Base-by-base conservation (phyloP, 2,329 filamentous ascomycete species). In the Pseudodiploospora longispora region DNA sequence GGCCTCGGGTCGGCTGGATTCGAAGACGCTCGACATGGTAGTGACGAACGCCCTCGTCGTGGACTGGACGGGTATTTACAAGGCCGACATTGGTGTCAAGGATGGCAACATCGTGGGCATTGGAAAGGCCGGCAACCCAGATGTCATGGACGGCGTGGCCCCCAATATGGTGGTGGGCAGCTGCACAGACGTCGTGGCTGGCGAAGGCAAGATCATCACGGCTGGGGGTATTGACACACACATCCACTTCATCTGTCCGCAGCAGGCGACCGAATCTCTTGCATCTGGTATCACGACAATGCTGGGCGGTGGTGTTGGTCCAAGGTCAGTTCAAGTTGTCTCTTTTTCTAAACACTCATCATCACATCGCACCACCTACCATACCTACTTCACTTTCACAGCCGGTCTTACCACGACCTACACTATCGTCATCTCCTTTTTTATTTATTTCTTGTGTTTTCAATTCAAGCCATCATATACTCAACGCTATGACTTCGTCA, bases 61-160 rank as follows among this genome's bases (percentile, higher is more conserved):
- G 19, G 91, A 97, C 67, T 94, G 85, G 77, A 84, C 78, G 1
- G 91, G 91, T 39, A 95, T 97, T 58, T 94, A 87, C 73, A 97
- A 97, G 69, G 91, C 90, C 5, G 91, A 97, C 62, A 95, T 97
- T 59, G 91, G 91, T 29, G 82, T 97, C 62, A 95, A 94, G 64
- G 67, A 89, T 53, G 90, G 91, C 2, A 61, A 85, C 34, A 96
- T 97, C 56, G 82, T 83, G 29, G 91, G 81, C 1, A 91, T 97
- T 54, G 91, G 91, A 47, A 96, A 97, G 66, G 88, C 91, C 10
- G 91, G 91, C 19, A 97, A 96, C 57, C 91, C 91, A n/a, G 91
- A 97, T 65, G 80, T 95, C 38, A 96, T 96, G 91, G 84, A 93
- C 30, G 87, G 87, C 4, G 87, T 97, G 6, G 73, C 83, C 47